These are phyloP conservation scores for Ogataea nonfermentans DNA, from an alignment of 805 yeast genomes.

Conservation along the genomic window DNA sequence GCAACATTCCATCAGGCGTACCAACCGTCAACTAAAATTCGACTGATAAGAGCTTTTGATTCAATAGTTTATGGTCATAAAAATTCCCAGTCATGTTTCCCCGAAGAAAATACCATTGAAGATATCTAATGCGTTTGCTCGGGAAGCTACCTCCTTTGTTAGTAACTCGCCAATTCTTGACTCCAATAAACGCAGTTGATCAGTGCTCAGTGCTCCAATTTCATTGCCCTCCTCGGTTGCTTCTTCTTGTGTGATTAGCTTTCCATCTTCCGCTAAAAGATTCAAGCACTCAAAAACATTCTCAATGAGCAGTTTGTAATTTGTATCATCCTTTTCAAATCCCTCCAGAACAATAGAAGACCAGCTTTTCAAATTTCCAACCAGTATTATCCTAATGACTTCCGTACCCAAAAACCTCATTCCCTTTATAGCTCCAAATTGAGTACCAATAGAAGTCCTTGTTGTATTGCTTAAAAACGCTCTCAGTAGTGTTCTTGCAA, in stretches of 20 bases:
- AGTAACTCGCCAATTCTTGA: conserved; percentile 63
- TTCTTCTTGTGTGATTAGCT: conserved; percentile 17
- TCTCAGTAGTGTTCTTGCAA: conserved; percentile 86
- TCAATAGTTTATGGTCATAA: not conserved
- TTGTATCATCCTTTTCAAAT: conserved; percentile 21
- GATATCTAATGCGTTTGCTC: conserved; percentile 49
- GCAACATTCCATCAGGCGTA: conserved; percentile 1
- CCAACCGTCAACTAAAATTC: conserved; percentile 25
- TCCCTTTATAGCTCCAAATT: conserved; percentile 89
- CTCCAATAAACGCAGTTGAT: conserved; percentile 38
- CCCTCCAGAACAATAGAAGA: conserved; percentile 49
- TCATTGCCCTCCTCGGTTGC: conserved; percentile 39
- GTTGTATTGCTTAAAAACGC: conserved; percentile 75
- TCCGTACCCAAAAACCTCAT: conserved; percentile 82
- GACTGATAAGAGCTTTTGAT: conserved; percentile 6
- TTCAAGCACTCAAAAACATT: conserved; percentile 54
- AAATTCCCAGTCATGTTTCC: conserved; percentile 35
- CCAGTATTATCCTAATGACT: conserved; percentile 75
- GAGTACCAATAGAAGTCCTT: conserved; percentile 80
- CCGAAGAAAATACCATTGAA: conserved; percentile 73
- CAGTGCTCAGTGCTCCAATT: conserved; percentile 23
- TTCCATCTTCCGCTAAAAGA: conserved; percentile 40
- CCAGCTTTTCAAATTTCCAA: conserved; percentile 88
- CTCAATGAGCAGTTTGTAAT: conserved; percentile 38
- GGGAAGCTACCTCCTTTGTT: conserved; percentile 46